Conservation (phyloP, 768 basidiomycete genomes). For the Lentinula boryana region DNA sequence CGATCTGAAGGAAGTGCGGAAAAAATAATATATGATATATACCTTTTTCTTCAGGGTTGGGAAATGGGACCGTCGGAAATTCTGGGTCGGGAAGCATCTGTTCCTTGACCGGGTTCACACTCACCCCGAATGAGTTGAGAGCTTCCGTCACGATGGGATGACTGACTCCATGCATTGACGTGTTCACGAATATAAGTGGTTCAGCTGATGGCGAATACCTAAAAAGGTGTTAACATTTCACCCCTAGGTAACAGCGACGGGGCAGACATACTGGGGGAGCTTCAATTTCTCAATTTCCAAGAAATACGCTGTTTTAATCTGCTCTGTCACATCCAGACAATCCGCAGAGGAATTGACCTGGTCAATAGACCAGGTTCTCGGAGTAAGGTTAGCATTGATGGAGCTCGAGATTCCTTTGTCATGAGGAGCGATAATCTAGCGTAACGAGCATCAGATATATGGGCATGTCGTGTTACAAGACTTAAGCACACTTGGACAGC, state of each 20-base stretch:
- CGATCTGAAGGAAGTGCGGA: not conserved
- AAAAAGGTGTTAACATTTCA: not conserved
- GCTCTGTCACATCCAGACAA: slow-evolving; percentile 50
- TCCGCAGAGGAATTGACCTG: slow-evolving; percentile 33
- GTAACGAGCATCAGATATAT: not conserved
- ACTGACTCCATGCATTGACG: slow-evolving; percentile 89
- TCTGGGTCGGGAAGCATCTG: slow-evolving; percentile 77
- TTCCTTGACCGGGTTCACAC: slow-evolving; percentile 39
- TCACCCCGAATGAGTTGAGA: slow-evolving; percentile 52
- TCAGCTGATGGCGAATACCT: slow-evolving; percentile 24
- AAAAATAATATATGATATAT: slow-evolving; percentile 4
- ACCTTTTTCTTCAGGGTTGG: slow-evolving; percentile 92
- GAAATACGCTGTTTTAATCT: slow-evolving; percentile 58
- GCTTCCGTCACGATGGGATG: slow-evolving; percentile 54
- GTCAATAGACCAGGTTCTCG: slow-evolving; percentile 36
- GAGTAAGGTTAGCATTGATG: slow-evolving; percentile 58
- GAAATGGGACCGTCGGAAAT: slow-evolving; percentile 80
- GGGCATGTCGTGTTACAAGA: not conserved
- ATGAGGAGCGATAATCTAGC: slow-evolving; percentile 79
- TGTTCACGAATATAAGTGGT: slow-evolving; percentile 60
- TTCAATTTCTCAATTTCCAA: slow-evolving; percentile 10
- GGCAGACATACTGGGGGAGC: slow-evolving; percentile 11
- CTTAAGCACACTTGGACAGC: slow-evolving; percentile 59
- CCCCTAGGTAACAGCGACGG: slow-evolving; percentile 11
- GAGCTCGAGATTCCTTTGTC: slow-evolving; percentile 69